These are phyloP conservation scores for Puccinia hordei DNA, from an alignment of 1,284 basidiomycete genomes.

Conservation along the genomic window DNA sequence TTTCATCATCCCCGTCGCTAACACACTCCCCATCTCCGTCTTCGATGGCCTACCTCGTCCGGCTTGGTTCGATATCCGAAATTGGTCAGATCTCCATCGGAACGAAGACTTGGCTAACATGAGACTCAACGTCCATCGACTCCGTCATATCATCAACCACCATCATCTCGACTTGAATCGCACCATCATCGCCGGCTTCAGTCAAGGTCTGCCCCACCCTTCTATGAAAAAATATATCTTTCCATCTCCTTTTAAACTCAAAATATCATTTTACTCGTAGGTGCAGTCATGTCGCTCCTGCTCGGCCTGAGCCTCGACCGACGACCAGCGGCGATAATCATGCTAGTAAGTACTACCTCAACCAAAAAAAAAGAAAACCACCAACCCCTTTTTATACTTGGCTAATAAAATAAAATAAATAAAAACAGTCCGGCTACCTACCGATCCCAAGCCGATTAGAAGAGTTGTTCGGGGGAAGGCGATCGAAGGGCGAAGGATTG, in stretches of 20 bases:
- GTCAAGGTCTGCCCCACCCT: constrained; percentile 12
- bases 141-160: background rate
- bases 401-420: too few species aligned
- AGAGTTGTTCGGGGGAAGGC: background rate
- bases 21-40: background rate
- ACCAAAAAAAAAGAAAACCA: too few species aligned
- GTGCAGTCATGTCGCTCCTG: constrained; percentile 26
- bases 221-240: too few species aligned
- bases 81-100: constrained; percentile 1
- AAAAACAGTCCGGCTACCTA: too few species aligned
- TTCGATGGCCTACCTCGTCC: background rate
- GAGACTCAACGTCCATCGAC: background rate
- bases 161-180: background rate
- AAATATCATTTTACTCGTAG: background rate
- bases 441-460: background rate
- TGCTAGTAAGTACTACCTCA: too few species aligned
- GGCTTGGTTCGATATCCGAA: constrained; percentile 26
- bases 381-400: too few species aligned
- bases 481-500: background rate
- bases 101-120: background rate
- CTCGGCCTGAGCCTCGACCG: constrained; percentile 10
- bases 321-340: constrained; percentile 1
- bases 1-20: constrained; percentile 12
- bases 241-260: background rate
- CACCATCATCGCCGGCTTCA: constrained; percentile 20